Percentiles rank a stretch among this genome's conserved stretches.
Conservation (phyloP, 345 rosid genomes). For the Toxicodendron radicans region DNA sequence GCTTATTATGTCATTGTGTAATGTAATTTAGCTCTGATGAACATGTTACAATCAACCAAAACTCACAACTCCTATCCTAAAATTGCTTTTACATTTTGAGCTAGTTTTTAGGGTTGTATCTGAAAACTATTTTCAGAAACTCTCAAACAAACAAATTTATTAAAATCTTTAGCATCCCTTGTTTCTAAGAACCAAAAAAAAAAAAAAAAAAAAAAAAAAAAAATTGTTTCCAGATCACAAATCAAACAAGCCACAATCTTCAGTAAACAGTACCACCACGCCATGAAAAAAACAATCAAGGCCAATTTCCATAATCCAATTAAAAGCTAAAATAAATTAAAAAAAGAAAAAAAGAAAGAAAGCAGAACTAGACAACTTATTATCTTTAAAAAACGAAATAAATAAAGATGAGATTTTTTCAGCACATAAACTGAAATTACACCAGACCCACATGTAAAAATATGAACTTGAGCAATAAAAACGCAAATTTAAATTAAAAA, state of each 20-base stretch:
- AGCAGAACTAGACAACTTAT: neutral
- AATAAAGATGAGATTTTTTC: too few relatives aligned
- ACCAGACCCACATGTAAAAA: constrained; percentile 4
- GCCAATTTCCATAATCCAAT: too few relatives aligned
- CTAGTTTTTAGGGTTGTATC: neutral
- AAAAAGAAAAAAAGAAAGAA: neutral
- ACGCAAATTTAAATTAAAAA: neutral
- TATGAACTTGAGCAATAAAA: neutral
- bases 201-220: too few relatives aligned
- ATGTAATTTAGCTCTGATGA: too few relatives aligned
- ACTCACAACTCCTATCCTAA: too few relatives aligned
- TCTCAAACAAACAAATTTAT: too few relatives aligned
- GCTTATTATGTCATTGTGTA: neutral
- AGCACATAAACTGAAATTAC: neutral
- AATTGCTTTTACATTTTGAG: too few relatives aligned
- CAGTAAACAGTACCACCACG: neutral
- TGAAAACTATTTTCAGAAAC: too few relatives aligned
- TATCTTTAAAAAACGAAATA: too few relatives aligned
- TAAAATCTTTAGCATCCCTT: neutral
- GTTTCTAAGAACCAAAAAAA: neutral
- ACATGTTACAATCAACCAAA: too few relatives aligned
- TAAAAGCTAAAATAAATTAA: neutral
- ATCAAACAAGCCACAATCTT: neutral
- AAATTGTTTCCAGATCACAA: neutral
- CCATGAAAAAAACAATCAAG: neutral